Base-by-base conservation (phyloP, 805 yeast species). In the Candida golubevii region DNA sequence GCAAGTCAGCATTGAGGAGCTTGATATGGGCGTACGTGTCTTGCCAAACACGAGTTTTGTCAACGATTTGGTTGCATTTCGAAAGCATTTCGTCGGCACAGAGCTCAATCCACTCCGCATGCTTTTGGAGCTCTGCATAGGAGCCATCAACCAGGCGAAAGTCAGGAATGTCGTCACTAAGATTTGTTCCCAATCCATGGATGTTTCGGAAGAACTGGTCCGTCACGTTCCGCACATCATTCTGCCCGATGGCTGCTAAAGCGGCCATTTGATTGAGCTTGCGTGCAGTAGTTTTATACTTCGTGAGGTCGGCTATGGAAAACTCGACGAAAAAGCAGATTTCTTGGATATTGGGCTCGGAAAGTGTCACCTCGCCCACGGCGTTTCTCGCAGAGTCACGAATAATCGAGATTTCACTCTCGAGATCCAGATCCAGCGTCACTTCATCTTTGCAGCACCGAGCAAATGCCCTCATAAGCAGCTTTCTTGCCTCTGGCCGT, bases 311-410 rank as follows among this genome's bases (percentile, higher is more conserved):
- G 8, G 63, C 60, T 18, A 60, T 44, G 0, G 83, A 72, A 47
- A 66, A 79, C 32, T 66, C 67, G 28, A 79, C 49, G 50, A 80
- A 80, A 30, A 68, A 67, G 38, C 70, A 74, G 42, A 76, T 73
- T 40, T 70, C 81, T 11, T 52, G 53, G 7, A 69, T 56, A 38
- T 65, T 59, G 11, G 40, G 39, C 6, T 40, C 42, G 1, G 60
- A 49, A 37, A 62, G 42, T 46, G 45, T 53, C 12, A 65, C 54
- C 43, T 66, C 59, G 35, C 68, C 62, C 45, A 52, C 45, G 46
- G 53, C 42, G 5, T 35, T 32, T 51, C 53, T 50, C 42, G 53
- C 39, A 39, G 41, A 38, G 47, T 62, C 63, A 36, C 55, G 58
- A 23, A 43, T 10, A 26, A 18, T 18, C 11, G 45, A 27, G 18